These are phyloP conservation scores for Zymoseptoria pseudotritici DNA, from an alignment of 2,329 filamentous ascomycete species.

Conservation along the genomic window DNA sequence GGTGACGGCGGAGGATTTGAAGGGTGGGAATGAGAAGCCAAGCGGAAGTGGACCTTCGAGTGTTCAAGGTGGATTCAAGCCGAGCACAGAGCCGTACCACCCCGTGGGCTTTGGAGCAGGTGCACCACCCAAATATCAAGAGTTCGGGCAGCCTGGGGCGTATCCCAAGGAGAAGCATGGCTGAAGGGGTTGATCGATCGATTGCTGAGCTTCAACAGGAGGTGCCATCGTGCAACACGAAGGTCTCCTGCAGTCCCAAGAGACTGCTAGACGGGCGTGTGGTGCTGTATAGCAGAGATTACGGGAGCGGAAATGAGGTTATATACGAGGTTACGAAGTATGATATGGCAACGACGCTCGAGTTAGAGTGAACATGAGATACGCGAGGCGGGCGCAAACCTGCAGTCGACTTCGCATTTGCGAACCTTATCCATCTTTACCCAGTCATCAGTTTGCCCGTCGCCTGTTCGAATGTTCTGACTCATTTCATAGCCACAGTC, in stretches of 20 bases:
- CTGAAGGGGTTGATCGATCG: background rate
- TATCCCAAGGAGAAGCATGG: background rate
- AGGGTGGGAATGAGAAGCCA: slow-evolving; percentile 14
- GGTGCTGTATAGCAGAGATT: too few species aligned
- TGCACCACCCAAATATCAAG: slow-evolving; percentile 21
- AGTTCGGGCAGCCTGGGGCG: slow-evolving; percentile 15
- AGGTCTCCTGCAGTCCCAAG: too few species aligned
- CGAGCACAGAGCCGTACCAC: slow-evolving; percentile 18
- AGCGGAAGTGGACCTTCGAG: background rate
- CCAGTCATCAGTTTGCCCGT: background rate
- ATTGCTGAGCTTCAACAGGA: too few species aligned
- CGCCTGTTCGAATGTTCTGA: background rate
- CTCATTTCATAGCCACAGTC: background rate
- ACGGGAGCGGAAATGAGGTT: background rate
- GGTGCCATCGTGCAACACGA: too few species aligned
- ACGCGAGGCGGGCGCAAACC: too few species aligned
- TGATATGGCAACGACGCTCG: background rate
- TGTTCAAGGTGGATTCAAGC: slow-evolving; percentile 15
- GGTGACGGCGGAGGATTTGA: slow-evolving; percentile 26
- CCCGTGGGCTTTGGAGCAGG: slow-evolving; percentile 21
- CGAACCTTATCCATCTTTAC: too few species aligned
- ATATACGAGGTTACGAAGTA: background rate
- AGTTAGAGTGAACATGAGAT: background rate
- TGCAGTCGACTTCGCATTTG: too few species aligned
- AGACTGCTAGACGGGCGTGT: too few species aligned